Conservation (phyloP, 768 basidiomycete species). For the Paxillus rubicundulus region DNA sequence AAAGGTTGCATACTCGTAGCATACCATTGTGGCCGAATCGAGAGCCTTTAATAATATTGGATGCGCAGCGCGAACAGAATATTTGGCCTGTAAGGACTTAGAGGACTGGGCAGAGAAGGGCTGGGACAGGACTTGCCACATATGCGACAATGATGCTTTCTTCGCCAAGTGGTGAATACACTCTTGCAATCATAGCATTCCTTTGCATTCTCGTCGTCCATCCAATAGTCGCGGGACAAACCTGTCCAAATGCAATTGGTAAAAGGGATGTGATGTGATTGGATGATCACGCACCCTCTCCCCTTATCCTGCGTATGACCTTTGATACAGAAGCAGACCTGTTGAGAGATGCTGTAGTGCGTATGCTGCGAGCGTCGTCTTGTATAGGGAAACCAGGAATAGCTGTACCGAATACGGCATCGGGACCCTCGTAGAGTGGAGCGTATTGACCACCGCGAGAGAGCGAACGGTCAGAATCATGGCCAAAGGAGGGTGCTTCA, state of each 20-base stretch:
- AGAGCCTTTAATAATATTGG: constrained; percentile 91
- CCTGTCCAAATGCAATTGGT: constrained; percentile 41
- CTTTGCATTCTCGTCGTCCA: constrained; percentile 94
- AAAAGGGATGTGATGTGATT: neutral
- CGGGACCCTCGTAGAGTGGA: constrained; percentile 51
- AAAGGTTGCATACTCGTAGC: constrained; percentile 93
- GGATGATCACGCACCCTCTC: constrained; percentile 61
- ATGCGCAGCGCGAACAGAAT: constrained; percentile 96
- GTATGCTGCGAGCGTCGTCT: constrained; percentile 86
- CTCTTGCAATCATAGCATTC: constrained; percentile 97
- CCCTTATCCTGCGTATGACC: constrained; percentile 85
- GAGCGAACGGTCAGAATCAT: constrained; percentile 61
- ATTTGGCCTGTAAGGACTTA: constrained; percentile 70
- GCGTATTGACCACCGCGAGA: constrained; percentile 50
- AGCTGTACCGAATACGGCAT: constrained; percentile 64
- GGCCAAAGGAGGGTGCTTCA: constrained; percentile 66
- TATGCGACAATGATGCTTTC: constrained; percentile 97
- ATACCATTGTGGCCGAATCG: constrained; percentile 95
- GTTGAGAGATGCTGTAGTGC: constrained; percentile 68
- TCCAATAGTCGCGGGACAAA: constrained; percentile 95
- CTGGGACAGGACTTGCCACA: constrained; percentile 58
- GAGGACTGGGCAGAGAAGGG: neutral
- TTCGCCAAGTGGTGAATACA: constrained; percentile 88
- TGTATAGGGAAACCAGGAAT: constrained; percentile 93
- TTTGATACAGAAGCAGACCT: constrained; percentile 84